Evolutionary conservation across 2,329 filamentous ascomycete species (phyloP), one percentile per base, ranked within the genome.

Genomic region (Metarhizium album): DNA sequence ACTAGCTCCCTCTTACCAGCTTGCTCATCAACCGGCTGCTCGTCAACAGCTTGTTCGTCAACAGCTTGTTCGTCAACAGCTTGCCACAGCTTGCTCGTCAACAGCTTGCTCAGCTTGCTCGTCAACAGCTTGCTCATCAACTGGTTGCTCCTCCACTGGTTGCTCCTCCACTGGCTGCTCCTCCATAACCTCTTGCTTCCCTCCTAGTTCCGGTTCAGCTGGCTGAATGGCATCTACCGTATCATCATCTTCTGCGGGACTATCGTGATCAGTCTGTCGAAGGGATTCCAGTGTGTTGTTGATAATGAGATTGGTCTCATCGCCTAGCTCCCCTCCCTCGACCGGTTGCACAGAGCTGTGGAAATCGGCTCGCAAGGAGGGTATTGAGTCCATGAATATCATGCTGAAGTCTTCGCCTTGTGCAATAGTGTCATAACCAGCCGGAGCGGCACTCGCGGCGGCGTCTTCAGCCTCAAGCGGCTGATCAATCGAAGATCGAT

Each of bases 361-460:
- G 50, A 70, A 64, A 35, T 68, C 69, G 2, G 65, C 69, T 35
- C 73, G 72, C 50, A 79, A 66, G 0, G 75, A 77, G 2, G 73
- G 74, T 18, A 81, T 65, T 2, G 75, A 77, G 45, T 77, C 71
- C 53, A 79, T 70, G 31, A 76, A 75, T 51, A 80, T 80, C 75
- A 80, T 80, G 59, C 76, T 80, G 54, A 80, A 80, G 38, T 75
- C 74, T 53, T 80, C 77, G 16, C 67, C 71, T n/a, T 75, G 69
- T 3, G 69, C 68, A 45, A 75, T 68, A 0, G 69, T 75, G 47
- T 76, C 67, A 31, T 69, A 66, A 43, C 49, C 54, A 40, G 47
- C 51, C n/a, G 55, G 60, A 46, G 47, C 57, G 50, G 27, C 51
- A 38, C 56, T 57, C 43, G 50, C 58, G 33, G 52, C 57, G 16